These are phyloP conservation scores for Metschnikowia colocasiae DNA, from an alignment of 805 yeast genomes.

Conservation along the genomic window DNA sequence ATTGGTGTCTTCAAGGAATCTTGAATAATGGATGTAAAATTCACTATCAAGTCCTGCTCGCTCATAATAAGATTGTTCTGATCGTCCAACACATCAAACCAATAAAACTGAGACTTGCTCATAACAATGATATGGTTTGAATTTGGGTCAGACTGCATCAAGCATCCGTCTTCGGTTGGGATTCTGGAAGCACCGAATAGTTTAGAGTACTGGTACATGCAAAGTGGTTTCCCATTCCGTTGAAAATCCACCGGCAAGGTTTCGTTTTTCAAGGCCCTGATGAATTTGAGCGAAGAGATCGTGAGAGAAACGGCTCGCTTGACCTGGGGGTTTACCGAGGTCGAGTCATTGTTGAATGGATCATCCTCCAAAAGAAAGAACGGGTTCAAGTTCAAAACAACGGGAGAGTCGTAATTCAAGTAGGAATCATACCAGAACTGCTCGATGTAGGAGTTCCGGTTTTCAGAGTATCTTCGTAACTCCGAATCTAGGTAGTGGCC, in stretches of 20 bases:
- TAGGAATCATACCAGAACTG: slow-evolving; percentile 95
- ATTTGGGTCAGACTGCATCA: slow-evolving; percentile 73
- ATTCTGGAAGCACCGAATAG: slow-evolving; percentile 85
- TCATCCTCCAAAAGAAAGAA: slow-evolving; percentile 89
- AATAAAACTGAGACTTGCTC: slow-evolving; percentile 84
- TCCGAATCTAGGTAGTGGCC: slow-evolving; percentile 61
- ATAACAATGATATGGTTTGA: slow-evolving; percentile 80
- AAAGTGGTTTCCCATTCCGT: slow-evolving; percentile 59
- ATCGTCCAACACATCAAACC: slow-evolving; percentile 88
- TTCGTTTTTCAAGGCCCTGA: slow-evolving; percentile 71
- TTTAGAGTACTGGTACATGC: slow-evolving; percentile 89
- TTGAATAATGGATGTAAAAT: slow-evolving; percentile 68
- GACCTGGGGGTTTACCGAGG: slow-evolving; percentile 51
- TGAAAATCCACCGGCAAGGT: slow-evolving; percentile 69
- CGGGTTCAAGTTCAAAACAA: slow-evolving; percentile 88
- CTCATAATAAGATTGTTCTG: slow-evolving; percentile 67
- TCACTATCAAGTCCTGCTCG: slow-evolving; percentile 70
- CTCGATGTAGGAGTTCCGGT: slow-evolving; percentile 78
- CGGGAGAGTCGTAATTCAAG: slow-evolving; percentile 81
- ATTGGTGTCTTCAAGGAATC: slow-evolving; percentile 59
- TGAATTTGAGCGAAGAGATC: slow-evolving; percentile 71
- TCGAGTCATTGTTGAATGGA: slow-evolving; percentile 64
- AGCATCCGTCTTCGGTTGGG: slow-evolving; percentile 76
- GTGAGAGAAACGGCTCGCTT: slow-evolving; percentile 79
- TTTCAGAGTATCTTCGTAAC: slow-evolving; percentile 56